phyloP scores from a whole-genome alignment of 208 protist species.

The Trypanosoma mega region DNA sequence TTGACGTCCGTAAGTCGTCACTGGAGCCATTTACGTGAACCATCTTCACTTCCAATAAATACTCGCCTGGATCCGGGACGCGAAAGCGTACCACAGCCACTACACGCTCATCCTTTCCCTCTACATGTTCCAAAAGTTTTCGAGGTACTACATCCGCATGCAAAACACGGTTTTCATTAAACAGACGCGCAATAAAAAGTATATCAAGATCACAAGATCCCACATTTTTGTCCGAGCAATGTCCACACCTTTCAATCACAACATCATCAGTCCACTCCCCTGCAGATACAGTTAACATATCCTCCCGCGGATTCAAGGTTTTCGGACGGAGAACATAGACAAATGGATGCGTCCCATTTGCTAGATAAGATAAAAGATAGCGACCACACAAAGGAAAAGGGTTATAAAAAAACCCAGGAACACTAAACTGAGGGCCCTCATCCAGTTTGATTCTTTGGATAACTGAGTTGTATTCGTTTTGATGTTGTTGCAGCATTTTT shows the following conservation, averaged over 20 bases:
- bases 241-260: slow-evolving; percentile 21
- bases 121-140: neutral
- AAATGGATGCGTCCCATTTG: neutral
- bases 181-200: slow-evolving; percentile 22
- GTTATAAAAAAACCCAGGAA: slow-evolving; percentile 15
- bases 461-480: slow-evolving; percentile 12
- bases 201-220: slow-evolving; percentile 16
- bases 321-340: slow-evolving; percentile 8
- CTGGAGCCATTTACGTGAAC: slow-evolving; percentile 22
- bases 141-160: slow-evolving; percentile 8
- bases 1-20: slow-evolving; percentile 1
- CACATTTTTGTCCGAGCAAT: slow-evolving; percentile 5
- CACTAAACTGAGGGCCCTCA: slow-evolving; percentile 1
- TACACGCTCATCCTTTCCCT: neutral
- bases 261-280: slow-evolving; percentile 11
- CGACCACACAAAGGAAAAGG: slow-evolving; percentile 23
- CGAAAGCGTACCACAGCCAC: slow-evolving; percentile 9
- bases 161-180: slow-evolving; percentile 20
- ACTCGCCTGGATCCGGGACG: slow-evolving; percentile 18
- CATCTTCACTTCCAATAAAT: slow-evolving; percentile 27
- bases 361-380: slow-evolving; percentile 13
- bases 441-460: slow-evolving; percentile 1
- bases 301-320: neutral
- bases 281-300: slow-evolving; percentile 4
- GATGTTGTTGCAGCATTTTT: slow-evolving; percentile 5